Evolutionary conservation across 768 basidiomycete genomes (phyloP), one percentile per base, ranked within the genome.

Genomic region (Infundibulicybe gibba): DNA sequence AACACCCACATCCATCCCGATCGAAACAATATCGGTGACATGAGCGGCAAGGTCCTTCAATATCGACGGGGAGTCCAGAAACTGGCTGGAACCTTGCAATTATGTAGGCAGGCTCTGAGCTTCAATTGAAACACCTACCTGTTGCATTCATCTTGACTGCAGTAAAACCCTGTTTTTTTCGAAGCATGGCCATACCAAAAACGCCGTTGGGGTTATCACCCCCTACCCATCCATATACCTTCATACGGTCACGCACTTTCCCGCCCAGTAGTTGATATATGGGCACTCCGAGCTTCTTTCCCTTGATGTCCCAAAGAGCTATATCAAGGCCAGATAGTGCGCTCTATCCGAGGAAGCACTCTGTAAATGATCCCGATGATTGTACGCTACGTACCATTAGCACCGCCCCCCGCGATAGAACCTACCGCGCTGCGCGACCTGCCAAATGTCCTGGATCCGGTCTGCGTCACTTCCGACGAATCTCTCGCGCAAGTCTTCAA

Each of bases 251-350:
- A 41, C 85, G 74, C 30, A 86, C 81, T 58, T 80, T 81, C 4
- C 85, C 86, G 6, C 85, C 87, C 5, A 86, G 72, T 1, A 89
- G 68, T 61, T 84, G 75, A 74, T 78, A 85, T 1, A 85, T 64
- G 0, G 75, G 77, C 9, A 76, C 85, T 31, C 83, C 83, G 2
- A 87, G 72, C 31, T 79, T 81, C 64, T 85, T 86, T n/a, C 87
- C 87, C 53, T 87, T 87, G 64, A 88, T 83, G 55, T 87, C 86
- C 86, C 86, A 76, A 1, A 88, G 66, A 1, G 83, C 83, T 48
- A 87, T 87, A 60, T 86, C 83, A 25, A 87, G 61, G 0, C 83
- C 81, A 2, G 79, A 76, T 9, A 79, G 61, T 8, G 75, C 79
- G 21, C 74, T 79, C 75, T 78, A 48, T 2, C 39, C 30, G 20